Base-by-base conservation (phyloP, 768 basidiomycete species). In the Hebeloma cylindrosporum region DNA sequence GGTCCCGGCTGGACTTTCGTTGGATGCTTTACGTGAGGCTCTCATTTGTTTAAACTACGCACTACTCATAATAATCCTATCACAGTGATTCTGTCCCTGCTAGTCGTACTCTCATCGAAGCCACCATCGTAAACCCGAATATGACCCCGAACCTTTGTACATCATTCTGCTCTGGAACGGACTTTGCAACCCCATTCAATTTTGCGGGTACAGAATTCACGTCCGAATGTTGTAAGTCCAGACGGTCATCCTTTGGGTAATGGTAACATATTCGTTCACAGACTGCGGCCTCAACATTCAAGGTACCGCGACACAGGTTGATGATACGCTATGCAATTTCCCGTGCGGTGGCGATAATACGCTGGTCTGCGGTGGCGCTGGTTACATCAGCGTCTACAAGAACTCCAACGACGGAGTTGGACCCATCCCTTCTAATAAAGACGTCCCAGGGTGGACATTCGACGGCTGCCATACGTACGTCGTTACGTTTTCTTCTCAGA, bases 141-240 rank as follows among this genome's bases (percentile, higher is more conserved):
- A 52, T 56, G 54, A 52, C 54, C 1, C 54, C 54, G 0, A 33
- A 28, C 5, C 26, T 49, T 10, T 56, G 54, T 42, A 52, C 51
- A 7, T 27, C 17, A 3, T 52, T 52, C 39, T 56, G 54, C 35
- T 36, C 39, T 11, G 38, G 32, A 31, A n/a, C 30, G 11, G 43
- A 21, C 31, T 25, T 31, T 27, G 28, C 36, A 9, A 37, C 52
- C 13, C 28, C 21, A 3, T 34, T 45, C 17, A 48, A 48, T 35
- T 53, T 53, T 25, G 52, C 52, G 17, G 52, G 52, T 10, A 40
- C 43, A 10, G 52, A 53, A 39, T 53, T 53, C 44, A 46, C 47
- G 11, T 27, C 26, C 7, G 47, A 53, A 21, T 53, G 52, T 29
- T 53, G 52, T 53, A 35, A 4, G 50, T 46, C 11, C 27, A 16